A percentile compares a stretch with the other conserved stretches of the same genome.
Conservation (phyloP, 2,329 filamentous ascomycete genomes). For the Curvularia spicifera region DNA sequence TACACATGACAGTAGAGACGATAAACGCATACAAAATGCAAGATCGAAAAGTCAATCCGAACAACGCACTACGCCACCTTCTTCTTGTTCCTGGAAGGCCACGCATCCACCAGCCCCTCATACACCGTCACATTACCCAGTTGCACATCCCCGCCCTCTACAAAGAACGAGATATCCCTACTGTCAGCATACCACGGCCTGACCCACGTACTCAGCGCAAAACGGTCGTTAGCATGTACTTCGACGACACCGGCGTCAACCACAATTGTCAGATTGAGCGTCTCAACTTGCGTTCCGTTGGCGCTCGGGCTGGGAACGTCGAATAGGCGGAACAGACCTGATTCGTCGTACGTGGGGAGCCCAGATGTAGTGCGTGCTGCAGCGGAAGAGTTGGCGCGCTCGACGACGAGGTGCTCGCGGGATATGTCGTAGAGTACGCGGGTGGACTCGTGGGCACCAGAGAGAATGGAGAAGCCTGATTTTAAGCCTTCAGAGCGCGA, state of each 20-base stretch:
- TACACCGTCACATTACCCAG: slow-evolving; percentile 34
- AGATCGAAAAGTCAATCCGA: background rate
- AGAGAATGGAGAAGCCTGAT: slow-evolving; percentile 53
- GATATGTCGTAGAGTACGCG: slow-evolving; percentile 56
- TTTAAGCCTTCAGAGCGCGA: slow-evolving; percentile 46
- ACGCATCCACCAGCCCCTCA: slow-evolving; percentile 28
- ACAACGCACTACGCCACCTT: background rate
- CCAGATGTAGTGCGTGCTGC: slow-evolving; percentile 50
- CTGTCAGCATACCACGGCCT: slow-evolving; percentile 44
- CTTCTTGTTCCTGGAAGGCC: slow-evolving; percentile 2
- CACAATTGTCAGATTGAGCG: slow-evolving; percentile 51
- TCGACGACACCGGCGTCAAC: slow-evolving; percentile 49
- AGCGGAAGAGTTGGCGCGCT: slow-evolving; percentile 52
- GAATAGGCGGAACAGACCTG: slow-evolving; percentile 51
- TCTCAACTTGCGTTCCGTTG: slow-evolving; percentile 44
- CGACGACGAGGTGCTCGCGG: slow-evolving; percentile 53
- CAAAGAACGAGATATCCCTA: slow-evolving; percentile 28
- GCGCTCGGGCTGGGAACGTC: slow-evolving; percentile 38
- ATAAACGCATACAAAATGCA: too few relatives aligned
- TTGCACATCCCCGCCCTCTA: slow-evolving; percentile 24
- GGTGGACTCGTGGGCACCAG: slow-evolving; percentile 51
- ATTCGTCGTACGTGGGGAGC: slow-evolving; percentile 49
- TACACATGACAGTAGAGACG: background rate
- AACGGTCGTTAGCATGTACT: slow-evolving; percentile 53
- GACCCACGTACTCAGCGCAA: slow-evolving; percentile 54